These are phyloP conservation scores for Alternaria sp. DNA, from an alignment of 2,329 filamentous ascomycete genomes.

Conservation along the genomic window DNA sequence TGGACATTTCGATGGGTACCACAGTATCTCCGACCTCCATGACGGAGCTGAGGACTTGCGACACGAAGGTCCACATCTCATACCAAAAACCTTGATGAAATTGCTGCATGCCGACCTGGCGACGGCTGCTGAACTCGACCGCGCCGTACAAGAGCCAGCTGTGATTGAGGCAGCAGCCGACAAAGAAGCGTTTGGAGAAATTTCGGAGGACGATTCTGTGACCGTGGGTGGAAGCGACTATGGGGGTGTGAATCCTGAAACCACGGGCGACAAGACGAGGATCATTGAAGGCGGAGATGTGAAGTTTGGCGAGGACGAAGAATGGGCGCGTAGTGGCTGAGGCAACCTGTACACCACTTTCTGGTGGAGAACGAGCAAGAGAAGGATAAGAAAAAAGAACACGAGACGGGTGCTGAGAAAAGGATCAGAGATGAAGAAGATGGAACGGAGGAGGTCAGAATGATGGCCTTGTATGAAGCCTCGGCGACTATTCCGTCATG, in stretches of 20 bases:
- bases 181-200: background rate
- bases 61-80: slow-evolving; percentile 1
- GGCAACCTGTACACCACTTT: background rate
- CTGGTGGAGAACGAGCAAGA: background rate
- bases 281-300: background rate
- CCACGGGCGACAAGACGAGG: background rate
- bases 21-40: background rate
- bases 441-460: background rate
- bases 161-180: slow-evolving; percentile 1
- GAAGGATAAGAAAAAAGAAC: background rate
- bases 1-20: background rate
- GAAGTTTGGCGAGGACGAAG: background rate
- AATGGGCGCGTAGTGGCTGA: background rate
- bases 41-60: slow-evolving; percentile 6
- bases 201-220: background rate
- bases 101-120: slow-evolving; percentile 15
- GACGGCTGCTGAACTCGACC: background rate
- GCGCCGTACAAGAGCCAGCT: background rate
- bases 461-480: background rate
- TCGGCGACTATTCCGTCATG: background rate
- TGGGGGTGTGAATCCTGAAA: background rate
- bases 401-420: background rate
- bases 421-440: background rate
- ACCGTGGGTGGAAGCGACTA: background rate
- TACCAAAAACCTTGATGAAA: slow-evolving; percentile 3